Conservation (phyloP, 129 eudicot species). For the Chrysanthemum makinoi region DNA sequence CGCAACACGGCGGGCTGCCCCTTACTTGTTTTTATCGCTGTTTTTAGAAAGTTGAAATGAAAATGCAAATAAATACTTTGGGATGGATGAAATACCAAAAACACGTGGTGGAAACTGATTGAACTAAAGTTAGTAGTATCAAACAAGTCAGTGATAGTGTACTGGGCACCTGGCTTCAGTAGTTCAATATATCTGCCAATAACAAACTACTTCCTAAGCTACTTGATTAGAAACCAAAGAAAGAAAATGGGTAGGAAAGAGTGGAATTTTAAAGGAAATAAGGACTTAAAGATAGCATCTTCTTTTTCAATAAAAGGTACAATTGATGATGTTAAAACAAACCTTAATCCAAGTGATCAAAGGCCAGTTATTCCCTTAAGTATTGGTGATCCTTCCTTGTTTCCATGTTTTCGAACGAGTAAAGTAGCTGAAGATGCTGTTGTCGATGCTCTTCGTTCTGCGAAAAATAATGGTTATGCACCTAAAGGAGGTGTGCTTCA, state of each 20-base stretch:
- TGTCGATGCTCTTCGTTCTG: slow-evolving; percentile 45
- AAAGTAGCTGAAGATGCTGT: slow-evolving; percentile 52
- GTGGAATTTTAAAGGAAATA: slow-evolving; percentile 43
- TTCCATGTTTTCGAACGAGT: slow-evolving; percentile 49
- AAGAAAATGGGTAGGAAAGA: slow-evolving; percentile 3
- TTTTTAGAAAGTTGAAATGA: no score
- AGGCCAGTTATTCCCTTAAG: slow-evolving; percentile 44
- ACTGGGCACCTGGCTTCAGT: no score
- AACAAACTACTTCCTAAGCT: no score
- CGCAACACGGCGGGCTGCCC: no score
- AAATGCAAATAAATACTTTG: no score
- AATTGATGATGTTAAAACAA: slow-evolving; percentile 32
- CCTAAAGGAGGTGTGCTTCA: slow-evolving; percentile 43
- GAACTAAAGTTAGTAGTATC: no score
- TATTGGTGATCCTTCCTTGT: slow-evolving; percentile 57
- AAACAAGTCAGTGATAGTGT: no score
- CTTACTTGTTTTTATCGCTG: no score
- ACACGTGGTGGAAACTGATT: no score
- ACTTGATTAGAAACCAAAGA: background rate
- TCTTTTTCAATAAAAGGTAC: slow-evolving; percentile 39
- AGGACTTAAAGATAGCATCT: slow-evolving; percentile 25
- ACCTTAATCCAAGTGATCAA: slow-evolving; percentile 32
- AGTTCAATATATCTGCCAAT: no score
- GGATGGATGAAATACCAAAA: no score
- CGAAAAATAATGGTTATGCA: slow-evolving; percentile 51